phyloP scores from a whole-genome alignment of 176 grass and related monocot genomes.

The Lolium rigidum region DNA sequence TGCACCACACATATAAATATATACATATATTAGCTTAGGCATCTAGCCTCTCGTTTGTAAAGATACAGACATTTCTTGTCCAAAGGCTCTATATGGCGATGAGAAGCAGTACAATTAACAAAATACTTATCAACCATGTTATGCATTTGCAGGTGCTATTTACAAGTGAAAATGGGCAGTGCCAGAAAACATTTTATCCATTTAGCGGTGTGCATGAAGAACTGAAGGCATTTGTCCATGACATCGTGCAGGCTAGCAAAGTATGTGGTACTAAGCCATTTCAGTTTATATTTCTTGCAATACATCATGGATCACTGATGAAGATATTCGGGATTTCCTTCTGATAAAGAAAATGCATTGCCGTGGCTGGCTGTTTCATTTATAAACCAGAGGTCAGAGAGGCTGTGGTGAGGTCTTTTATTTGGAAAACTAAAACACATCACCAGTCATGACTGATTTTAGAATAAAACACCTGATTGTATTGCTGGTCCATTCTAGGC shows the following conservation, averaged over 20 bases:
- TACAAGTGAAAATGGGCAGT: conserved; percentile 63
- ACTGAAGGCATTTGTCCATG: conserved; percentile 84
- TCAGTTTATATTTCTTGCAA: not conserved
- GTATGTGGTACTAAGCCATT: conserved; percentile 43
- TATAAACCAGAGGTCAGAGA: not conserved
- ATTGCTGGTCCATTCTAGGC: not conserved
- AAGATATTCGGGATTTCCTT: not conserved
- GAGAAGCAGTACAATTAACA: not conserved
- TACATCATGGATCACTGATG: not conserved
- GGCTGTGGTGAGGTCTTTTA: not conserved
- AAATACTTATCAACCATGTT: conserved; percentile 18
- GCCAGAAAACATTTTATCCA: conserved; percentile 77
- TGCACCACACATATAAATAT: no score
- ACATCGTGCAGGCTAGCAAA: conserved; percentile 66
- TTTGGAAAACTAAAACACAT: not conserved
- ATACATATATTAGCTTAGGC: not conserved
- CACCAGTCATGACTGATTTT: not conserved
- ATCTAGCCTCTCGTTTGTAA: not conserved
- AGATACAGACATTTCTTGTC: not conserved
- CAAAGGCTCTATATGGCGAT: not conserved
- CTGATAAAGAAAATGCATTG: not conserved
- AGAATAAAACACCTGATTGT: not conserved
- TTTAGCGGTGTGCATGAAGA: conserved; percentile 96
- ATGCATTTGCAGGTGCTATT: conserved; percentile 70
- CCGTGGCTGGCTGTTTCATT: not conserved